A percentile compares a stretch with the other conserved stretches of the same genome.
Evolutionary conservation across 345 rosid species (phyloP).

Genomic region (Noccaea caerulescens): DNA sequence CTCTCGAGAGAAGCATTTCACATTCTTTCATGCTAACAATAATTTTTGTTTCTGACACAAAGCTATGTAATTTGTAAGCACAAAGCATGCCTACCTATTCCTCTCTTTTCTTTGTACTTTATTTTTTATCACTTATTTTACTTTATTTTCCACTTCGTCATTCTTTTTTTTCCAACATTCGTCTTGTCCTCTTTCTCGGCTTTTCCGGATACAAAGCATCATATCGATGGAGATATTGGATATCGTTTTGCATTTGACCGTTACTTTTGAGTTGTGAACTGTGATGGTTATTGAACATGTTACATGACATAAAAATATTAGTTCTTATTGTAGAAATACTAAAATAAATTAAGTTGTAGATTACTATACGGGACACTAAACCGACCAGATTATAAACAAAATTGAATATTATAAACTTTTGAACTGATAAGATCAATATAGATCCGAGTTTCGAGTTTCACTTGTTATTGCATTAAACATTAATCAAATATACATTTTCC

Average conservation of each 20-base stretch:
- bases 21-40: slow-evolving; percentile 37
- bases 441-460: slow-evolving; percentile 15
- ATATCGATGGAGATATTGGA: not conserved
- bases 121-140: slow-evolving; percentile 4
- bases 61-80: slow-evolving; percentile 25
- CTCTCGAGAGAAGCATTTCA: slow-evolving; percentile 37
- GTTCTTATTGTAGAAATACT: slow-evolving; percentile 9
- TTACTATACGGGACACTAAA: not conserved
- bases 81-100: slow-evolving; percentile 40
- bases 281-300: slow-evolving; percentile 15
- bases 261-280: slow-evolving; percentile 9
- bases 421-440: not conserved
- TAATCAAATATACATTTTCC: slow-evolving; percentile 9
- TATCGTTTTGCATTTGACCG: slow-evolving; percentile 21
- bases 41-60: slow-evolving; percentile 38
- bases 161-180: slow-evolving; percentile 29
- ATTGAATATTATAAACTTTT: not conserved
- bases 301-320: not conserved
- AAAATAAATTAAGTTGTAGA: not conserved
- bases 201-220: slow-evolving; percentile 22
- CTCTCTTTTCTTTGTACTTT: slow-evolving; percentile 14
- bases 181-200: slow-evolving; percentile 34
- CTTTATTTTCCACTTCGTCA: slow-evolving; percentile 13
- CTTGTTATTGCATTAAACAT: not conserved
- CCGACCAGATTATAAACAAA: not conserved